Conservation (phyloP, 805 yeast genomes). For the Phaffomyces antillensis region DNA sequence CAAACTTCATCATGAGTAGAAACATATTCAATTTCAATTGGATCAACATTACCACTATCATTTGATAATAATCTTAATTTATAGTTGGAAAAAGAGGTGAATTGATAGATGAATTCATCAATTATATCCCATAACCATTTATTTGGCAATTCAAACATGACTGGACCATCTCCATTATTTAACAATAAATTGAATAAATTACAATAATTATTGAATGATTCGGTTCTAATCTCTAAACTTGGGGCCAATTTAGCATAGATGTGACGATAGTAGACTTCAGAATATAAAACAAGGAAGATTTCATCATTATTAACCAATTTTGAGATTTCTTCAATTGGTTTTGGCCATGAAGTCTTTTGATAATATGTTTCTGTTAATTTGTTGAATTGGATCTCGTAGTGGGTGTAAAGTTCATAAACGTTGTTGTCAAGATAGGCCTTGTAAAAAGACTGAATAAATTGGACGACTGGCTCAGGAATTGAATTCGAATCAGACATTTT, state of each 20-base stretch:
- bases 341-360: conserved; percentile 38
- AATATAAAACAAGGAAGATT: conserved; percentile 37
- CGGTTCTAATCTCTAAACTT: conserved; percentile 36
- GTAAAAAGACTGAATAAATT: conserved; percentile 37
- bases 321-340: conserved; percentile 34
- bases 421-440: conserved; percentile 36
- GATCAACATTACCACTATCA: conserved; percentile 17
- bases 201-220: conserved; percentile 43
- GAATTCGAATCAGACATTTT: not conserved
- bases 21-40: conserved; percentile 30
- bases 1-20: conserved; percentile 35
- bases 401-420: conserved; percentile 34
- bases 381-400: conserved; percentile 39
- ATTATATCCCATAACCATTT: conserved; percentile 47
- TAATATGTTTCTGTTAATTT: conserved; percentile 38
- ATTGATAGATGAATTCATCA: conserved; percentile 47
- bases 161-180: conserved; percentile 36
- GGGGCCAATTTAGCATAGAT: conserved; percentile 38
- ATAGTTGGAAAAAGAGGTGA: conserved; percentile 37
- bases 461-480: conserved; percentile 37
- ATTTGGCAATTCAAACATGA: conserved; percentile 38
- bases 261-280: conserved; percentile 45
- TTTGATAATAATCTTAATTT: conserved; percentile 29
- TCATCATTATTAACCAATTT: conserved; percentile 38
- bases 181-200: conserved; percentile 38